Percentiles rank a stretch among this genome's conserved stretches.
phyloP scores from a whole-genome alignment of 2,329 filamentous ascomycete genomes.

The Trichophyton benhamiae region DNA sequence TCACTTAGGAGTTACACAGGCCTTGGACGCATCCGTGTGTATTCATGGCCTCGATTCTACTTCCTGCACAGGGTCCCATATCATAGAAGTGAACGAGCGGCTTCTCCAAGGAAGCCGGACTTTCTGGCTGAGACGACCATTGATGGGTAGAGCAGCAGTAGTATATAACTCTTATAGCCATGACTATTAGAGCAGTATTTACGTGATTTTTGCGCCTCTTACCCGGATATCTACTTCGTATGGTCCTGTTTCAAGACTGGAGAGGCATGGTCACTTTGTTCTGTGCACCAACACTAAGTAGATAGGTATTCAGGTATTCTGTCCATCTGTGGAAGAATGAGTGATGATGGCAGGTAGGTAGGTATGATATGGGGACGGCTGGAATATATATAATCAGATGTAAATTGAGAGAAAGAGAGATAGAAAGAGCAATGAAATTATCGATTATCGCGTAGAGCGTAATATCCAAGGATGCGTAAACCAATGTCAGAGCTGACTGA shows the following conservation, averaged over 20 bases:
- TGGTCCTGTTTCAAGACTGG: neutral
- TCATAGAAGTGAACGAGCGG: neutral
- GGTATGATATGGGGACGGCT: neutral
- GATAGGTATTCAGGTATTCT: neutral
- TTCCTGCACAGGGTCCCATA: neutral
- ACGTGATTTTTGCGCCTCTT: neutral
- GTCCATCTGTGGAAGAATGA: neutral
- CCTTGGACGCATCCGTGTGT: neutral
- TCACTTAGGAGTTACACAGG: neutral
- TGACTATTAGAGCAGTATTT: neutral
- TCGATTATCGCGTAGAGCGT: constrained; percentile 1
- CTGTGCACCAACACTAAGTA: neutral
- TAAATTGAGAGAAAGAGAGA: neutral
- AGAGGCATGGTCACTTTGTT: neutral
- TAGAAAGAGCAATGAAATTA: neutral
- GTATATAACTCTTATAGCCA: neutral
- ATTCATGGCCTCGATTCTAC: neutral
- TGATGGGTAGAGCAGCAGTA: too few relatives aligned
- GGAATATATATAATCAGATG: neutral
- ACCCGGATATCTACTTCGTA: constrained; percentile 1
- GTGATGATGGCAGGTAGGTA: neutral
- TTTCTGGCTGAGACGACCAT: neutral
- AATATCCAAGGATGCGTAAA: constrained; percentile 1
- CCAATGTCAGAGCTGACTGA: constrained; percentile 1
- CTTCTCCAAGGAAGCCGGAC: neutral